phyloP scores from a whole-genome alignment of 2,329 filamentous ascomycete genomes.

The Colletotrichum simmondsii region DNA sequence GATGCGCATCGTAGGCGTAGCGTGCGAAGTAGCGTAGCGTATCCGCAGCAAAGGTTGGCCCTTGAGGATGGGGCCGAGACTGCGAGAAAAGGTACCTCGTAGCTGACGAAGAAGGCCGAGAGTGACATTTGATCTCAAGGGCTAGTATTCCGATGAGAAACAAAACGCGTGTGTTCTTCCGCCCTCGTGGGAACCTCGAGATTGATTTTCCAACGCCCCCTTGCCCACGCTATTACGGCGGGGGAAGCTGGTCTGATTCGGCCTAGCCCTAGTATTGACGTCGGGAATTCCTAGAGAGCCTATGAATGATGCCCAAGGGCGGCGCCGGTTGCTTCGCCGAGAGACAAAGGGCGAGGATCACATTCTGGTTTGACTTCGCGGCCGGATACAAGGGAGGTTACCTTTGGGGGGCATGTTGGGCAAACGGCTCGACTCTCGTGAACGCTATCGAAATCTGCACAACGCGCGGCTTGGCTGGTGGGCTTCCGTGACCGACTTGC shows the following conservation, averaged over 20 bases:
- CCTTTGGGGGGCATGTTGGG: not conserved
- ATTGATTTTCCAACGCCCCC: conserved; percentile 1
- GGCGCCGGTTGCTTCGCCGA: conserved; percentile 3
- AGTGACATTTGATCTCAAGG: conserved; percentile 10
- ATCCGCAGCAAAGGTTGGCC: conserved; percentile 8
- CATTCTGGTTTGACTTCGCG: not conserved
- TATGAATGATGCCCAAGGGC: not conserved
- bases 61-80: not conserved
- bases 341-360: not conserved
- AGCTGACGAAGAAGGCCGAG: not conserved
- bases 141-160: conserved; percentile 8
- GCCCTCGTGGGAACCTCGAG: conserved; percentile 1
- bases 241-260: conserved; percentile 22
- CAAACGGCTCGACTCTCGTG: not conserved
- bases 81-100: not conserved
- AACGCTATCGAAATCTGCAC: conserved; percentile 16
- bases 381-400: conserved; percentile 16
- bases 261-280: conserved; percentile 7
- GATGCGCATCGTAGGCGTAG: conserved; percentile 7
- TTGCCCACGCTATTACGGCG: conserved; percentile 12
- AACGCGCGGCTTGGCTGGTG: not conserved
- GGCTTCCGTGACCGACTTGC: not conserved
- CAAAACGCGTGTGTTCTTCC: not conserved
- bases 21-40: not conserved
- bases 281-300: not conserved